These are phyloP conservation scores for Rutstroemia sp. DNA, from an alignment of 2,329 filamentous ascomycete species.

Conservation along the genomic window DNA sequence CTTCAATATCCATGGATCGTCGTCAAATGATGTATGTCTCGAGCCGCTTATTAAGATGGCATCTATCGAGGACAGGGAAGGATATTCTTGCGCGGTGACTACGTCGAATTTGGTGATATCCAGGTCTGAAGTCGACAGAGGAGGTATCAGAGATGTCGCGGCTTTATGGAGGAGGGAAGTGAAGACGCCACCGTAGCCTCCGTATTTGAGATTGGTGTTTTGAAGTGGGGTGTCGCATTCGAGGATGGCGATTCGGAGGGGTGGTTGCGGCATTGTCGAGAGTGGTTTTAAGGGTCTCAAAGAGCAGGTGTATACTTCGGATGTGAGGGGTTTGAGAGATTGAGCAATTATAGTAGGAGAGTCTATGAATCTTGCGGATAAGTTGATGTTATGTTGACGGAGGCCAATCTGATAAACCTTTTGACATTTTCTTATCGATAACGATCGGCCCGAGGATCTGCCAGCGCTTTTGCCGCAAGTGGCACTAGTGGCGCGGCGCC, in stretches of 20 bases:
- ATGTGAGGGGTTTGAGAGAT: background rate
- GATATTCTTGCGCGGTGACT: conserved; percentile 62
- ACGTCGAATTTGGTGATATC: conserved; percentile 57
- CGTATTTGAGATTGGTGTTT: conserved; percentile 55
- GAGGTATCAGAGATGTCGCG: conserved; percentile 39
- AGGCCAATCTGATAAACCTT: background rate
- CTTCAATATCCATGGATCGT: conserved; percentile 67
- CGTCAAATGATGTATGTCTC: conserved; percentile 67
- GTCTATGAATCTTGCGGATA: no score
- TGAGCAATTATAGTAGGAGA: no score
- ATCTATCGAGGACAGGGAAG: conserved; percentile 66
- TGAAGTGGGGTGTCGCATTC: conserved; percentile 77
- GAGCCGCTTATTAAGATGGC: conserved; percentile 74
- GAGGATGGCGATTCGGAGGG: conserved; percentile 61
- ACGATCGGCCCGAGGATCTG: no score
- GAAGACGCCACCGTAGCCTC: conserved; percentile 68
- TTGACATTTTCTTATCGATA: no score
- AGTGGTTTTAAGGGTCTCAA: background rate
- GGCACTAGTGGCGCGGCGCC: no score
- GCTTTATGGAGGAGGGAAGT: conserved; percentile 48
- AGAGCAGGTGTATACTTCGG: background rate
- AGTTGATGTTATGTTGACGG: background rate
- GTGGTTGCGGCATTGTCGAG: conserved; percentile 21
- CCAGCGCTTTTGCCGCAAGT: no score
- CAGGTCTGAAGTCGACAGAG: conserved; percentile 32